Percentiles rank a stretch among this genome's conserved stretches.
phyloP scores from a whole-genome alignment of 345 rosid species.

The Nasturtium officinale region DNA sequence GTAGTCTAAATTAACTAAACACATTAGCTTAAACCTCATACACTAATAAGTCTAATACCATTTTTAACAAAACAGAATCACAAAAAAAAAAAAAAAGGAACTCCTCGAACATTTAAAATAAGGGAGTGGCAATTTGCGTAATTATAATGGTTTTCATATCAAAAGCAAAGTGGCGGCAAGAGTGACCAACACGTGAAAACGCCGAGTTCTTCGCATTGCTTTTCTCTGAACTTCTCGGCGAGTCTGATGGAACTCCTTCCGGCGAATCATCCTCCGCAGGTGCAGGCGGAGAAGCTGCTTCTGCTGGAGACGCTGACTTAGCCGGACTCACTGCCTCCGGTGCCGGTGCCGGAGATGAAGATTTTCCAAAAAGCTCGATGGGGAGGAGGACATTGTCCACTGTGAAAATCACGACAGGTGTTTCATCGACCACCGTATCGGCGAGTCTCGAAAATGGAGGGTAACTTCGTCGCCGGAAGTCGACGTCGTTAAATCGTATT shows the following conservation, averaged over 20 bases:
- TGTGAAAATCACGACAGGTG: constrained; percentile 71
- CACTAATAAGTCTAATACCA: constrained; percentile 21
- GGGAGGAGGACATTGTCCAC: constrained; percentile 82
- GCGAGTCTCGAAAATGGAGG: no score
- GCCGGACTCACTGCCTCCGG: constrained; percentile 44
- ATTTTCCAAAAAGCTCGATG: constrained; percentile 60
- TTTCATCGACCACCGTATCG: constrained; percentile 66
- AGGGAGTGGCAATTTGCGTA: constrained; percentile 18
- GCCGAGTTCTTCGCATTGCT: constrained; percentile 55
- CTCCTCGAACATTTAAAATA: neutral
- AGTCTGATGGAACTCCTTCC: constrained; percentile 59
- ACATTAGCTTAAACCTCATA: constrained; percentile 3
- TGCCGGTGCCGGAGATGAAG: constrained; percentile 59
- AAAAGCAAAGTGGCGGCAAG: constrained; percentile 23
- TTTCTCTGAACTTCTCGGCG: constrained; percentile 55
- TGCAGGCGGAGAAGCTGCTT: constrained; percentile 84
- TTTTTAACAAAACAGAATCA: constrained; percentile 26
- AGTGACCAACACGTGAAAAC: constrained; percentile 39
- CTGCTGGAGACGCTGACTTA: constrained; percentile 8
- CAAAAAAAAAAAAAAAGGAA: neutral
- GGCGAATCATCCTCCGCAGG: constrained; percentile 65
- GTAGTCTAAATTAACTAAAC: neutral
- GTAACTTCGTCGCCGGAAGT: constrained; percentile 68
- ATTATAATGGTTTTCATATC: constrained; percentile 1
- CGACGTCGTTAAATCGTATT: constrained; percentile 64